Percentiles rank a stretch among this genome's conserved stretches.
phyloP scores from a whole-genome alignment of 495 filamentous ascomycete species.

The Ascodesmis nigricans region DNA sequence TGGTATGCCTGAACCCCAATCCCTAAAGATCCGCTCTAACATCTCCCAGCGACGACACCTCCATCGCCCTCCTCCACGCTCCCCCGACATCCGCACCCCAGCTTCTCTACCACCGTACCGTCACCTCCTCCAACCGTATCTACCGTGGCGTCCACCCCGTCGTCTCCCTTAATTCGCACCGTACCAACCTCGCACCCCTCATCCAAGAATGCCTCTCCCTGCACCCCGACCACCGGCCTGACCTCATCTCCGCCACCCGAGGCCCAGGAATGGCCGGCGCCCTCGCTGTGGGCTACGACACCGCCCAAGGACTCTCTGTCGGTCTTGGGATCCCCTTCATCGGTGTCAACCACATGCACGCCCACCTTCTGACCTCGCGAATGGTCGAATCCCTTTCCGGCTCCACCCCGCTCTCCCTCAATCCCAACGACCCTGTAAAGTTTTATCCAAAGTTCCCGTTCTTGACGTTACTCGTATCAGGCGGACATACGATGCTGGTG shows the following conservation, averaged over 20 bases:
- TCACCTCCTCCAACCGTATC: constrained; percentile 50
- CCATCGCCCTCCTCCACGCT: constrained; percentile 61
- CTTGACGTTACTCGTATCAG: constrained; percentile 71
- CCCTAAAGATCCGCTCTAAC: constrained; percentile 7
- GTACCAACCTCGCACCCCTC: constrained; percentile 39
- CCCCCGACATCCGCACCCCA: constrained; percentile 23
- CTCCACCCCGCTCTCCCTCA: constrained; percentile 5
- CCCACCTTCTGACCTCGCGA: constrained; percentile 70
- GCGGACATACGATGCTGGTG: constrained; percentile 75
- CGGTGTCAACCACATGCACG: constrained; percentile 92
- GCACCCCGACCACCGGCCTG: constrained; percentile 37
- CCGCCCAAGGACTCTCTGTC: constrained; percentile 67
- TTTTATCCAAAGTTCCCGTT: constrained; percentile 62
- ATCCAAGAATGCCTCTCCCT: constrained; percentile 37
- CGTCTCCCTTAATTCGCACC: constrained; percentile 49
- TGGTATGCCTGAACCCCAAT: constrained; percentile 31
- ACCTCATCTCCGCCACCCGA: constrained; percentile 68
- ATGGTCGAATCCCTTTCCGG: constrained; percentile 40
- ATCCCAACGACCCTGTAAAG: no score
- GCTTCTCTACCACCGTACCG: constrained; percentile 59
- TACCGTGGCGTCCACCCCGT: constrained; percentile 63
- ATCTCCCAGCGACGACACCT: constrained; percentile 60
- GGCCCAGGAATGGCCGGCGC: constrained; percentile 72
- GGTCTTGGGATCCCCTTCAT: constrained; percentile 65
- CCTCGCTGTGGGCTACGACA: constrained; percentile 54